Evolutionary conservation across 805 yeast genomes (phyloP).

Genomic region (Candida coquimbonensis): DNA sequence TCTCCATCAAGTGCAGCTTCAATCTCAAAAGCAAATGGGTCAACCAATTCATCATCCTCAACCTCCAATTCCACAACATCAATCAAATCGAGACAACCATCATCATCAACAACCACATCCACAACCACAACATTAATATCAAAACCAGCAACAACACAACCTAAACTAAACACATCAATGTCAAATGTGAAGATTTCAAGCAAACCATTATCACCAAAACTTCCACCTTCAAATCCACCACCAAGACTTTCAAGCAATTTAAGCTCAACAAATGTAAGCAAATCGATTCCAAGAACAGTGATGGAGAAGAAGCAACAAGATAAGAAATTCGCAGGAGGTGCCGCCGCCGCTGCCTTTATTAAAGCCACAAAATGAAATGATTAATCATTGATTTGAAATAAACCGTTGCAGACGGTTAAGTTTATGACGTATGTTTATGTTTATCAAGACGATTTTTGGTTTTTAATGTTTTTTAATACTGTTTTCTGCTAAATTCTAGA

Average conservation of each 20-base stretch:
- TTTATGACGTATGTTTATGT: too few relatives aligned
- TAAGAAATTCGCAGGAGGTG: constrained; percentile 26
- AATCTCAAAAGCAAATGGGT: neutral
- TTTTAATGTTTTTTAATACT: too few relatives aligned
- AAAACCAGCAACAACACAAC: neutral
- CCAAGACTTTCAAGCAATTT: neutral
- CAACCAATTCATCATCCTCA: neutral
- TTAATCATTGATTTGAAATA: too few relatives aligned
- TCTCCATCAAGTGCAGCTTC: neutral
- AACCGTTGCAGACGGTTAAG: too few relatives aligned
- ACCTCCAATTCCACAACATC: neutral
- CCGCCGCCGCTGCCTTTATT: constrained; percentile 27
- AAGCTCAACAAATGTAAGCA: too few relatives aligned
- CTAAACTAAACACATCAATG: neutral
- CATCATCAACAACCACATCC: neutral
- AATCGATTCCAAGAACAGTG: constrained; percentile 8
- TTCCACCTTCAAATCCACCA: neutral
- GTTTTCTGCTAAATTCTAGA: too few relatives aligned
- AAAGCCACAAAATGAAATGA: constrained; percentile 9
- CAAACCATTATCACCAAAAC: neutral
- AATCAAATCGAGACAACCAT: neutral
- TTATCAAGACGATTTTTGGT: too few relatives aligned
- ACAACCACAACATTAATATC: neutral
- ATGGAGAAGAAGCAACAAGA: constrained; percentile 17
- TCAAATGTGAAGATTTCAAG: neutral